These are phyloP conservation scores for Chaetomiaceae sp. DNA, from an alignment of 2,329 filamentous ascomycete species.

Conservation along the genomic window DNA sequence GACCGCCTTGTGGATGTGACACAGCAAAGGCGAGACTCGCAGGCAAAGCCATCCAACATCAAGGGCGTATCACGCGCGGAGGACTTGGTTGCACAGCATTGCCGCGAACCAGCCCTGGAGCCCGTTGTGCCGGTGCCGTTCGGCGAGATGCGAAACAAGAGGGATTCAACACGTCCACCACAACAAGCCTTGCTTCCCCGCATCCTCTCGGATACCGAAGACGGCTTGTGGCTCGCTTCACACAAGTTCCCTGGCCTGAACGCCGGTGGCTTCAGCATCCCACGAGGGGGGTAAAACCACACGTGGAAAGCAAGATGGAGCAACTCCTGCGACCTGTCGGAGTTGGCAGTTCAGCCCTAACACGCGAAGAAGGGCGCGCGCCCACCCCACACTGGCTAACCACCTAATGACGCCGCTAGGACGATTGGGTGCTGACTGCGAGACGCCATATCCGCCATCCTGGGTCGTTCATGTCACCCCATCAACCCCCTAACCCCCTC, in stretches of 20 bases:
- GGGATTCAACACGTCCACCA: not conserved
- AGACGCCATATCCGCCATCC: slow-evolving; percentile 10
- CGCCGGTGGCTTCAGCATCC: not conserved
- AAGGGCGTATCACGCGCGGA: not conserved
- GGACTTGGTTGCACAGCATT: not conserved
- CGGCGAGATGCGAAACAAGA: not conserved
- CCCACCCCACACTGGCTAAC: not conserved
- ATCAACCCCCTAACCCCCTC: not conserved
- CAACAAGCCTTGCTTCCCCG: not conserved
- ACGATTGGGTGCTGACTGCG: slow-evolving; percentile 19
- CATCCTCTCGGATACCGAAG: not conserved
- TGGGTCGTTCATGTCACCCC: slow-evolving; percentile 5
- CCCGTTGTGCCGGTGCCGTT: not conserved
- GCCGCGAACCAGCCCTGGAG: not conserved
- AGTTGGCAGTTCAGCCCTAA: not conserved
- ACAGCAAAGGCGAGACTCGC: not conserved
- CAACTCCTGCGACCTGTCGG: slow-evolving; percentile 6
- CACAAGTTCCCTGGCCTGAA: not conserved
- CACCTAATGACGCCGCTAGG: not conserved
- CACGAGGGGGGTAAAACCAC: not conserved
- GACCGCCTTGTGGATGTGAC: slow-evolving; percentile 6
- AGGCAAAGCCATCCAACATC: not conserved
- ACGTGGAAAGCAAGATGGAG: not conserved
- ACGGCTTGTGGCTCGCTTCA: not conserved
- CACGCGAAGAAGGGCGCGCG: not conserved